Evolutionary conservation across 192 early-diverging fungal species (phyloP), one percentile per base, ranked within the genome.

Genomic region (Radiomyces spectabilis): DNA sequence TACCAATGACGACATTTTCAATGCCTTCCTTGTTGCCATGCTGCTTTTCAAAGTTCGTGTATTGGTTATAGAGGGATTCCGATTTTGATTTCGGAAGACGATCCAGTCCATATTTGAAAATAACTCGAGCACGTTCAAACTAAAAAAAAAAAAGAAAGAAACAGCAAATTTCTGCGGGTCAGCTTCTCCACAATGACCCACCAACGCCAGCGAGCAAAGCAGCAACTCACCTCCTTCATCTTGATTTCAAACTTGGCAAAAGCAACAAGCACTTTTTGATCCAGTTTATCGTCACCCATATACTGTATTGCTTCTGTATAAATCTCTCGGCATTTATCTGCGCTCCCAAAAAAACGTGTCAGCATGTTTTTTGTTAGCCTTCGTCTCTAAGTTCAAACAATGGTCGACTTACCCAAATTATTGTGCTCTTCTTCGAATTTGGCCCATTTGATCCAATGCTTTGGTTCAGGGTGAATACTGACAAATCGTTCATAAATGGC

Each of bases 31-130:
- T 75, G 27, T 81, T 89, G 31, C 97, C 97, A 68, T 81, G 85
- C 63, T 97, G 94, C 61, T 99, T 98, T 71, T 99, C 95, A 62
- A 99, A 99, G 47, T 89, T 84, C 2, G 90, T 84, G 65, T 98
- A 99, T 60, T 89, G 83, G 59, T 93, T 92, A 72, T 97, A 89
- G 27, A 99, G 72, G 25, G 90, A 83, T 71, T 95, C 85, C 1
- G 87, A 85, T 69, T 82, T 70, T 32, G 78, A 77, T 42, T 87
- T 85, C 29, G 94, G 87, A 10, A 98, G 78, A 16, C 86, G 81
- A 44, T 92, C 89, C 27, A 98, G 68, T 2, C 92, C 94, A 55
- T 92, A 98, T 59, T 93, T 91, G 80, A 93, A 99, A 53, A 99
- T 95, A 19, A 87, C 87, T 5, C 97, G 85, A 0, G 95, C 94